Evolutionary conservation across 768 basidiomycete genomes (phyloP).

Genomic region (Boletus rubescentipes): DNA sequence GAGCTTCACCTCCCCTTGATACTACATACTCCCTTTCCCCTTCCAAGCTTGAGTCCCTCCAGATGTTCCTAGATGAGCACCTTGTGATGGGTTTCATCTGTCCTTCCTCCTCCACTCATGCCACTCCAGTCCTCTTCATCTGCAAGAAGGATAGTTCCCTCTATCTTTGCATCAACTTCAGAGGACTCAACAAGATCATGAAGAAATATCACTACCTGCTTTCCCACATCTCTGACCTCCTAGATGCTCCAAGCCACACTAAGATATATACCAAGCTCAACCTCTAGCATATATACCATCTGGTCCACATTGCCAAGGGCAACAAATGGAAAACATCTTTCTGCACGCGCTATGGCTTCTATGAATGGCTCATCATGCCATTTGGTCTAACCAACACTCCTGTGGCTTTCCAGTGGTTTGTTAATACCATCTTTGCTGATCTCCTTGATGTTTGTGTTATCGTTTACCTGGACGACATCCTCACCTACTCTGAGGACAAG

Average conservation of each 20-base stretch:
- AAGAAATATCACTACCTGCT: slow-evolving; percentile 27
- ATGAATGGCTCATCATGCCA: no score
- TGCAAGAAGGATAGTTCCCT: no score
- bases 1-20: slow-evolving; percentile 4
- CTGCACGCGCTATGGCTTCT: no score
- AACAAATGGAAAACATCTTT: no score
- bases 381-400: no score
- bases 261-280: neutral
- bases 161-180: slow-evolving; percentile 31
- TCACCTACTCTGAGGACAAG: no score
- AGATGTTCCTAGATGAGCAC: no score
- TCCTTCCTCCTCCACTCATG: neutral
- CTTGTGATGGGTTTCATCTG: no score
- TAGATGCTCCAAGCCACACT: neutral
- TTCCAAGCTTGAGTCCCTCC: no score
- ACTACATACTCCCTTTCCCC: no score
- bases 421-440: neutral
- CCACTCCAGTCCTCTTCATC: slow-evolving; percentile 7
- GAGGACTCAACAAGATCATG: slow-evolving; percentile 32
- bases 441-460: no score
- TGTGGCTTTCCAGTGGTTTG: neutral
- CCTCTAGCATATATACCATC: neutral
- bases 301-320: neutral
- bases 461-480: neutral
- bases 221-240: neutral